These are phyloP conservation scores for Naegleria gruberi DNA, from an alignment of 208 protist species.

Conservation along the genomic window DNA sequence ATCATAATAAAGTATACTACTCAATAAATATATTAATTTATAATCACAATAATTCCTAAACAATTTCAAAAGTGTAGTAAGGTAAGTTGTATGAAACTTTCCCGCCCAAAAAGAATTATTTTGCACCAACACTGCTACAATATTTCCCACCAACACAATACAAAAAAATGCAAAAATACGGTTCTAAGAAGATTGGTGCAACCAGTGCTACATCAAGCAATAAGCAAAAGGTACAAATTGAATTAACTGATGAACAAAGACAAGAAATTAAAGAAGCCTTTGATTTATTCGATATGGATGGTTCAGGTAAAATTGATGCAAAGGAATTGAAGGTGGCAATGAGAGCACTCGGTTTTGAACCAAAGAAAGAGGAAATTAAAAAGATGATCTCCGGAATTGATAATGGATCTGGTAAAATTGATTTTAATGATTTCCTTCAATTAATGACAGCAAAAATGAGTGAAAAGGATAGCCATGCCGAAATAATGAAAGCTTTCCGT, in stretches of 20 bases:
- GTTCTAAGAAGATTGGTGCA: background rate
- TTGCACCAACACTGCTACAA: too few species aligned
- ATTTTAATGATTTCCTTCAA: slow-evolving; percentile 42
- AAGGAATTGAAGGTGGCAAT: slow-evolving; percentile 56
- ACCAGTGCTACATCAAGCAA: background rate
- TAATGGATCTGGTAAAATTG: slow-evolving; percentile 40
- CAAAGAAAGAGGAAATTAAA: slow-evolving; percentile 55
- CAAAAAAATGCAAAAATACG: background rate
- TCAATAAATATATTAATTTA: too few species aligned
- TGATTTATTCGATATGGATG: slow-evolving; percentile 68
- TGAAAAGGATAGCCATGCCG: slow-evolving; percentile 47
- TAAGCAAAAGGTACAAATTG: slow-evolving; percentile 35
- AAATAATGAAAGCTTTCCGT: slow-evolving; percentile 59
- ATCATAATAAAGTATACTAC: too few species aligned
- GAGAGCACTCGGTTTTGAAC: slow-evolving; percentile 53
- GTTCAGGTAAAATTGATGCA: slow-evolving; percentile 48
- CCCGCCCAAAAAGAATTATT: too few species aligned
- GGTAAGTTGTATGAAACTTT: too few species aligned
- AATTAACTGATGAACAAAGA: slow-evolving; percentile 38
- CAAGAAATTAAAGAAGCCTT: slow-evolving; percentile 58
- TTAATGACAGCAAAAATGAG: slow-evolving; percentile 49
- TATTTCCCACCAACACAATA: too few species aligned
- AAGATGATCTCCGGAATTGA: slow-evolving; percentile 50
- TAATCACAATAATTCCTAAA: too few species aligned
- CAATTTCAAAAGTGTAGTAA: too few species aligned